Conservation (phyloP, 805 yeast genomes). For the Vanderwaltozyma tropicalis region DNA sequence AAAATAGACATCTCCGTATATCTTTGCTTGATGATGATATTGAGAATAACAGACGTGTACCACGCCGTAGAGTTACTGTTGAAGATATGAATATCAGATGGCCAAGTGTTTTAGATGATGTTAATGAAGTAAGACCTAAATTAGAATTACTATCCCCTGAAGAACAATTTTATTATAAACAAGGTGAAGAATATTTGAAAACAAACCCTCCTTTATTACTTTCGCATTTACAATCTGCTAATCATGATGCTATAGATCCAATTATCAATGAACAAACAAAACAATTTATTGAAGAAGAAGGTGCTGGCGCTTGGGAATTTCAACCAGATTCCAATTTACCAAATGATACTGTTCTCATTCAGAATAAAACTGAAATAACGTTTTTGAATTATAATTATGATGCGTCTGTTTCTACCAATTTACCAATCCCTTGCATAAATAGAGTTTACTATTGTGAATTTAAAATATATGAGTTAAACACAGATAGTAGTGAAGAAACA, state of each 20-base stretch:
- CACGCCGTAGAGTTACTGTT: background rate
- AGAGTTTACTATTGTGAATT: conserved; percentile 85
- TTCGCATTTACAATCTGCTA: conserved; percentile 14
- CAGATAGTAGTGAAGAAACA: conserved; percentile 34
- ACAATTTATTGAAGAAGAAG: conserved; percentile 69
- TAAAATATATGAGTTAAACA: conserved; percentile 63
- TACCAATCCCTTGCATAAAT: conserved; percentile 74
- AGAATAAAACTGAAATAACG: conserved; percentile 52
- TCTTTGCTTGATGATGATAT: conserved; percentile 3
- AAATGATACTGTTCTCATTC: conserved; percentile 48
- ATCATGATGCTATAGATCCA: conserved; percentile 23
- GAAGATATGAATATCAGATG: conserved; percentile 15
- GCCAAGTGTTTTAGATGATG: conserved; percentile 59
- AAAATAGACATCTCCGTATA: conserved; percentile 5
- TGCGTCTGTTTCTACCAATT: conserved; percentile 63
- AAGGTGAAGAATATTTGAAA: conserved; percentile 31
- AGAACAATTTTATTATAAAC: conserved; percentile 32
- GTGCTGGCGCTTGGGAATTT: conserved; percentile 86
- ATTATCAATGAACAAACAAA: conserved; percentile 27
- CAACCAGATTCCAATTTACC: conserved; percentile 43
- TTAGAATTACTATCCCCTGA: conserved; percentile 44
- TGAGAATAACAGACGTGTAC: conserved; percentile 1
- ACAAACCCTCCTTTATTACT: conserved; percentile 36
- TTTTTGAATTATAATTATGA: conserved; percentile 48
- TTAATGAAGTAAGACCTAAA: conserved; percentile 48